These are phyloP conservation scores for Cordyceps sp. DNA, from an alignment of 2,329 filamentous ascomycete species.

Conservation along the genomic window DNA sequence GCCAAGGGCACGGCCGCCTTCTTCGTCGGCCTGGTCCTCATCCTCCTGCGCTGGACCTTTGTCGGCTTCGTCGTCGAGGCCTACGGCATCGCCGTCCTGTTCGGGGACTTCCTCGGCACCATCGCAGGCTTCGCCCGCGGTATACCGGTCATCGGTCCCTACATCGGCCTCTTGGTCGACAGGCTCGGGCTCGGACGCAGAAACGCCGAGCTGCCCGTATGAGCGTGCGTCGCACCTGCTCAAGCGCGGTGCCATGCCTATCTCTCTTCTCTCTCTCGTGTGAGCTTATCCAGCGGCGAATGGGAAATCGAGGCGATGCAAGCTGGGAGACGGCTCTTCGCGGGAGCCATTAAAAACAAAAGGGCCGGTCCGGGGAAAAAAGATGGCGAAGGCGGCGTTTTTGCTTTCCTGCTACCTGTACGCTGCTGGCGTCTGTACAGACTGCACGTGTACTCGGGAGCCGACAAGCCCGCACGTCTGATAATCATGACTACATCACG, in stretches of 20 bases:
- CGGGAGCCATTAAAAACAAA: background rate
- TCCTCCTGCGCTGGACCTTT: conserved; percentile 79
- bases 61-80: conserved; percentile 81
- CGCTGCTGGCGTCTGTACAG: background rate
- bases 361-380: background rate
- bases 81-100: conserved; percentile 84
- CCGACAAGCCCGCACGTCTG: too few species aligned
- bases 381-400: background rate
- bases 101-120: conserved; percentile 91
- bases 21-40: conserved; percentile 65
- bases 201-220: conserved; percentile 67
- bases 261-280: too few species aligned
- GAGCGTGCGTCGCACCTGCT: conserved; percentile 13
- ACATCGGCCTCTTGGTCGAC: conserved; percentile 61
- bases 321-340: background rate
- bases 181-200: conserved; percentile 50
- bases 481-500: too few species aligned
- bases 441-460: too few species aligned
- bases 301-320: too few species aligned
- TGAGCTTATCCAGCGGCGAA: too few species aligned
- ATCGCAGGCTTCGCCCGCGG: conserved; percentile 77
- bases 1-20: conserved; percentile 84
- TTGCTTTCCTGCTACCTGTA: too few species aligned
- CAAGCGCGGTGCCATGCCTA: too few species aligned
- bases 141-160: conserved; percentile 72